Conservation (phyloP, 805 yeast genomes). For the Nakazawaea holstii region DNA sequence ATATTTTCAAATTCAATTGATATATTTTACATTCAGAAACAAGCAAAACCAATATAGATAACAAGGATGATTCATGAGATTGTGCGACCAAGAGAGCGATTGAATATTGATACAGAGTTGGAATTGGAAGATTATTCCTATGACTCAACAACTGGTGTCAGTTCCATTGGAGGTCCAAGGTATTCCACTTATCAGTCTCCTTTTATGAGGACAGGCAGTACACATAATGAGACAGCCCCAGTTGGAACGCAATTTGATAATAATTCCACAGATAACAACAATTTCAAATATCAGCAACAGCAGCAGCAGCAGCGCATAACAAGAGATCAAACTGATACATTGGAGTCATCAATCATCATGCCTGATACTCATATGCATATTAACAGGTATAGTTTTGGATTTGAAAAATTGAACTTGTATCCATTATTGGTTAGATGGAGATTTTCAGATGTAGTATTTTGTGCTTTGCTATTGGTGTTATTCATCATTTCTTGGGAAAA, state of each 20-base stretch:
- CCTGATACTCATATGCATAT: neutral
- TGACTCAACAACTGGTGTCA: neutral
- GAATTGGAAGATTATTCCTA: neutral
- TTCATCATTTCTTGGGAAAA: conserved; percentile 13
- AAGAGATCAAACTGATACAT: neutral
- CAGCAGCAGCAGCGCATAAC: neutral
- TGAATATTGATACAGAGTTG: neutral
- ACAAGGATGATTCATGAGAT: no score
- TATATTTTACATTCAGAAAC: no score
- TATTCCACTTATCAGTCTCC: neutral
- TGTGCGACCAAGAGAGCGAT: no score
- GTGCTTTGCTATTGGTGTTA: neutral
- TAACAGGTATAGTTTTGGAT: conserved; percentile 12
- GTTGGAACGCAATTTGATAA: neutral
- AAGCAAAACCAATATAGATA: no score
- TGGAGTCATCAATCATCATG: neutral
- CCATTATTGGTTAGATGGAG: conserved; percentile 10
- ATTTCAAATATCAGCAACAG: neutral
- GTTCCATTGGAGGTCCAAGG: neutral
- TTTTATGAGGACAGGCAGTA: neutral
- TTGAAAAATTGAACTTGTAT: conserved; percentile 3
- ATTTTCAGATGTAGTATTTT: conserved; percentile 4
- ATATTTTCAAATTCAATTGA: no score
- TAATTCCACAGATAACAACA: neutral
- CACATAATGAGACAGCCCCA: conserved; percentile 3